Evolutionary conservation across 495 filamentous ascomycete genomes (phyloP).

Genomic region (Penicillium pancosmium): DNA sequence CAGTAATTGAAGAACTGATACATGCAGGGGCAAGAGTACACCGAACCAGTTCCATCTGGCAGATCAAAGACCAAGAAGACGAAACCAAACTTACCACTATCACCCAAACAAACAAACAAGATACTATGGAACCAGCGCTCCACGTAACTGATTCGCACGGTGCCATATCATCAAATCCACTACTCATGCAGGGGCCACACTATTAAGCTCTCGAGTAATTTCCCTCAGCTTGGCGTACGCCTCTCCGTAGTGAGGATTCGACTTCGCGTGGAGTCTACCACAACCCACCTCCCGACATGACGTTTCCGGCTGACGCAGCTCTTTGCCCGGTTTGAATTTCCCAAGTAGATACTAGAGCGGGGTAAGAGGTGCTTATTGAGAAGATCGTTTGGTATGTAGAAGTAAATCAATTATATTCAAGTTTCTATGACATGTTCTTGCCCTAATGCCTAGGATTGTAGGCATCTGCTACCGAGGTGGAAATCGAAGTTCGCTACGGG

Average conservation of each 20-base stretch:
- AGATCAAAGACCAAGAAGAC: not conserved
- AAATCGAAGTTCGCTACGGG: too few relatives aligned
- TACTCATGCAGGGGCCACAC: slow-evolving; percentile 29
- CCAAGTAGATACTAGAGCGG: not conserved
- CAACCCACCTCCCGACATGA: slow-evolving; percentile 17
- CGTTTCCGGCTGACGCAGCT: slow-evolving; percentile 33
- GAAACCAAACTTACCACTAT: not conserved
- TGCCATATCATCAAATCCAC: slow-evolving; percentile 9
- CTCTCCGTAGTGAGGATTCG: slow-evolving; percentile 2
- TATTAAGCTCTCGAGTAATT: slow-evolving; percentile 15
- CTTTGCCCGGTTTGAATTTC: not conserved
- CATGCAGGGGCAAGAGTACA: not conserved
- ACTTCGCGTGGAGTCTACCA: slow-evolving; percentile 3
- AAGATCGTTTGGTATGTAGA: too few relatives aligned
- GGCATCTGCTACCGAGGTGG: too few relatives aligned
- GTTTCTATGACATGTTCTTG: too few relatives aligned
- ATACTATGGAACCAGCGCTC: not conserved
- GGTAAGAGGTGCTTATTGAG: not conserved
- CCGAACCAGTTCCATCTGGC: not conserved
- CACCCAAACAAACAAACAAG: not conserved
- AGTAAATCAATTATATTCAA: too few relatives aligned
- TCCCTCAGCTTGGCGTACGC: slow-evolving; percentile 12
- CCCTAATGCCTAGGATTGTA: too few relatives aligned
- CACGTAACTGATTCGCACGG: slow-evolving; percentile 14
- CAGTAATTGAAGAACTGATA: not conserved